A percentile compares a stretch with the other conserved stretches of the same genome.
phyloP scores from a whole-genome alignment of 2,329 filamentous ascomycete species.

The Graphium sp. region DNA sequence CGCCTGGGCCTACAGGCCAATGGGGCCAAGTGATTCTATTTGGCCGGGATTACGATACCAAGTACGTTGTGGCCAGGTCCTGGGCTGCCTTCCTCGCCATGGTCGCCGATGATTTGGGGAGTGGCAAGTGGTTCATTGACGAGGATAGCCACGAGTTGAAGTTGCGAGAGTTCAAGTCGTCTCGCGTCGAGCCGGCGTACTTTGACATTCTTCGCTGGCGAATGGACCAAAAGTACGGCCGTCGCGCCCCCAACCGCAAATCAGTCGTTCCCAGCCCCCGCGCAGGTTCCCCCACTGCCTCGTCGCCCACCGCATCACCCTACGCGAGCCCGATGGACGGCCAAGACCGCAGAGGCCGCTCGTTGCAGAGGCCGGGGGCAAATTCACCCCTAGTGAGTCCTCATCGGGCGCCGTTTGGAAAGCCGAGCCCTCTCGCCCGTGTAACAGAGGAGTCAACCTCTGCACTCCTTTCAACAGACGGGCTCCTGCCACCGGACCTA shows the following conservation, averaged over 20 bases:
- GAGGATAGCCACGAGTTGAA: constrained; percentile 87
- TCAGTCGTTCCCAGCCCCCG: constrained; percentile 25
- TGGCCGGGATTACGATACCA: constrained; percentile 94
- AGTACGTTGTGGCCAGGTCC: constrained; percentile 87
- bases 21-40: constrained; percentile 98
- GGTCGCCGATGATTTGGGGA: constrained; percentile 79
- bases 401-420: constrained; percentile 46
- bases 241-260: constrained; percentile 37
- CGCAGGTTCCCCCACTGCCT: constrained; percentile 13
- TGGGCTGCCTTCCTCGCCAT: constrained; percentile 78
- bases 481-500: constrained; percentile 27
- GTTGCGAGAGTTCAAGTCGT: constrained; percentile 76
- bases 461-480: constrained; percentile 20
- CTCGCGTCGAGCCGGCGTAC: constrained; percentile 81
- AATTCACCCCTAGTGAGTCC: constrained; percentile 48
- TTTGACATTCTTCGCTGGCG: constrained; percentile 92
- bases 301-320: constrained; percentile 27
- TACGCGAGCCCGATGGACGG: constrained; percentile 51
- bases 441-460: constrained; percentile 55
- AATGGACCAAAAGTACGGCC: constrained; percentile 85
- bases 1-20: constrained; percentile 72
- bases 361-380: constrained; percentile 50
- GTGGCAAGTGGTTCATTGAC: constrained; percentile 80
- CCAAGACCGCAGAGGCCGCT: constrained; percentile 49
- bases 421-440: constrained; percentile 55